phyloP scores from a whole-genome alignment of 2,329 filamentous ascomycete species.

The Xylariaceae sp. region DNA sequence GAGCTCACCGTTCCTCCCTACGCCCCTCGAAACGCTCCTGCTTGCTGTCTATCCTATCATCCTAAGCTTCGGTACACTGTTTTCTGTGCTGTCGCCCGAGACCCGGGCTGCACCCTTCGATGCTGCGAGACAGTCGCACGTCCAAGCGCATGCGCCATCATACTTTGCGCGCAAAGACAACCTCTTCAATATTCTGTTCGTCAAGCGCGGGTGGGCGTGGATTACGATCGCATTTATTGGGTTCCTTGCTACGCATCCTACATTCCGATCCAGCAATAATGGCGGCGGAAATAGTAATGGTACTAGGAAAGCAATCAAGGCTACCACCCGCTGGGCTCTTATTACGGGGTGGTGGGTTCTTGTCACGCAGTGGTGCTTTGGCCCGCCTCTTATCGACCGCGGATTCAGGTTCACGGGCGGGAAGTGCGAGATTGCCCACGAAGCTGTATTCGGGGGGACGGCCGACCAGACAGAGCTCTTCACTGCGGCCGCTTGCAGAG shows the following conservation, averaged over 20 bases:
- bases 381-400: conserved; percentile 86
- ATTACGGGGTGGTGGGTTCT: conserved; percentile 82
- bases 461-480: conserved; percentile 59
- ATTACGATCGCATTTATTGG: conserved; percentile 74
- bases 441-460: conserved; percentile 53
- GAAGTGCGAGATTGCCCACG: conserved; percentile 69
- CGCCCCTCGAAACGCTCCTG: conserved; percentile 67
- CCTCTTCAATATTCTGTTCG: conserved; percentile 89
- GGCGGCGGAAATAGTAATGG: background rate
- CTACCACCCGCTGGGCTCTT: conserved; percentile 69
- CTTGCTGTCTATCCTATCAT: conserved; percentile 77
- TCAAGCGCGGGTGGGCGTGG: conserved; percentile 96
- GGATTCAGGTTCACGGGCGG: conserved; percentile 89
- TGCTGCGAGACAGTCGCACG: conserved; percentile 66
- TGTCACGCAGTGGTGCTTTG: conserved; percentile 97
- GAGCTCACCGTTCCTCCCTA: conserved; percentile 69
- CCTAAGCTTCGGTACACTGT: conserved; percentile 81
- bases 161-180: conserved; percentile 97
- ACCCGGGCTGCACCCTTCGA: conserved; percentile 70
- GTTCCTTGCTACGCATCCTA: conserved; percentile 73
- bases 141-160: conserved; percentile 63
- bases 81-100: conserved; percentile 76
- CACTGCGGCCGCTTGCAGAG: conserved; percentile 81
- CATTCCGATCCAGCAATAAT: conserved; percentile 39
- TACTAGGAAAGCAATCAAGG: conserved; percentile 55